phyloP scores from a whole-genome alignment of 2,329 filamentous ascomycete species.

The Chrysosporium keratinophilum region DNA sequence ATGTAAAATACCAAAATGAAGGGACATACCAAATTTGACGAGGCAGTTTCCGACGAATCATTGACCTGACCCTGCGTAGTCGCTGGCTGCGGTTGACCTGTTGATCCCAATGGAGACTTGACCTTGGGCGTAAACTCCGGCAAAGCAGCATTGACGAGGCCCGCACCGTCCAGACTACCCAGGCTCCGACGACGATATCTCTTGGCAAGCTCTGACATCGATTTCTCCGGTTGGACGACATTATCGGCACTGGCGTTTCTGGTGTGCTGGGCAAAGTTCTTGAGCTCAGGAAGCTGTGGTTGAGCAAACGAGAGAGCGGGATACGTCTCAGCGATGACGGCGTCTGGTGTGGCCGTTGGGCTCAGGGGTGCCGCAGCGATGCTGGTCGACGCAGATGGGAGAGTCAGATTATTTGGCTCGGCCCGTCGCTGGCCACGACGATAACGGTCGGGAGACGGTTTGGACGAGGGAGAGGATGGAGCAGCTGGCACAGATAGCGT shows the following conservation, averaged over 20 bases:
- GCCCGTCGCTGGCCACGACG: constrained; percentile 54
- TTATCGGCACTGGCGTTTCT: constrained; percentile 59
- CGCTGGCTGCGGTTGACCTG: not conserved
- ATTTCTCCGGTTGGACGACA: constrained; percentile 43
- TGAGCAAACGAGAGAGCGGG: constrained; percentile 1
- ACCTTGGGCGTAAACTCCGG: constrained; percentile 21
- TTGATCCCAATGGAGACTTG: not conserved
- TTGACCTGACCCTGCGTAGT: not conserved
- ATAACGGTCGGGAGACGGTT: constrained; percentile 73
- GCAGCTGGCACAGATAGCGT: constrained; percentile 35
- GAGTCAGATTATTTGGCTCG: constrained; percentile 27
- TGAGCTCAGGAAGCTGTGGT: constrained; percentile 4
- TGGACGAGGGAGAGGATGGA: constrained; percentile 48
- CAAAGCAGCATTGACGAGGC: constrained; percentile 25
- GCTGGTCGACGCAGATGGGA: not conserved
- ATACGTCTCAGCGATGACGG: constrained; percentile 2
- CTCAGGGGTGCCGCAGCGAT: not conserved
- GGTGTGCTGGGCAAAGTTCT: constrained; percentile 40
- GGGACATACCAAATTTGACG: constrained; percentile 4
- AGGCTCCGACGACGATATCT: constrained; percentile 74
- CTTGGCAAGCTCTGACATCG: constrained; percentile 54
- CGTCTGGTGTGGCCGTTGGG: constrained; percentile 6
- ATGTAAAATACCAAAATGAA: not conserved
- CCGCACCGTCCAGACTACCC: constrained; percentile 50
- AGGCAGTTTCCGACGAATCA: not conserved